Evolutionary conservation across 1,139 yeast genomes (phyloP).

Genomic region (Dujonia santamariae): DNA sequence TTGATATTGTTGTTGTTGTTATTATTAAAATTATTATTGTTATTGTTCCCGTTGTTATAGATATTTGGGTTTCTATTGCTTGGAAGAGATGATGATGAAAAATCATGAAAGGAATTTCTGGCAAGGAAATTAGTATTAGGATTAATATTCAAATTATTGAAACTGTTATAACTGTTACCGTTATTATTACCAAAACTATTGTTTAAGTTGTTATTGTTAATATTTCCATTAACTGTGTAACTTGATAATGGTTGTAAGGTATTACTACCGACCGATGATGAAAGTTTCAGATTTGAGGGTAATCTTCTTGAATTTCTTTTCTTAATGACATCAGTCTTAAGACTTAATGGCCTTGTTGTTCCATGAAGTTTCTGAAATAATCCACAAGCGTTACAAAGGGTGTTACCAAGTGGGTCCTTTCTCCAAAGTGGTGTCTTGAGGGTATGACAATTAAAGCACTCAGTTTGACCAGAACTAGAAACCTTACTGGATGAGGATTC

Average conservation of each 20-base stretch:
- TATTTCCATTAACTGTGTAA: not conserved
- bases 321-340: conserved; percentile 57
- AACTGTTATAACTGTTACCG: conserved; percentile 4
- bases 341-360: conserved; percentile 53
- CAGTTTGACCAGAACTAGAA: conserved; percentile 13
- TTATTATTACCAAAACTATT: conserved; percentile 5
- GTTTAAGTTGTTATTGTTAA: conserved; percentile 7
- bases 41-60: conserved; percentile 1
- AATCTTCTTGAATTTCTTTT: conserved; percentile 46
- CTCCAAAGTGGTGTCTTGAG: conserved; percentile 60
- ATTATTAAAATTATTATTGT: not conserved
- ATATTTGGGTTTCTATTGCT: conserved; percentile 3
- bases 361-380: conserved; percentile 56
- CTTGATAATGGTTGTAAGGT: conserved; percentile 6
- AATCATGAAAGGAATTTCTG: conserved; percentile 13
- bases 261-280: conserved; percentile 8
- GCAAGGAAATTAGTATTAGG: conserved; percentile 1
- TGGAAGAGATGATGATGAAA: conserved; percentile 5
- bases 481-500: not conserved
- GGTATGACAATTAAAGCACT: conserved; percentile 54
- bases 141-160: not conserved
- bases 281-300: conserved; percentile 9
- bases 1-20: not conserved
- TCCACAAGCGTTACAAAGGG: conserved; percentile 62
- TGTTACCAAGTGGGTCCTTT: conserved; percentile 53